phyloP scores from a whole-genome alignment of 192 early-diverging fungal genomes.

The Podila minutissima region DNA sequence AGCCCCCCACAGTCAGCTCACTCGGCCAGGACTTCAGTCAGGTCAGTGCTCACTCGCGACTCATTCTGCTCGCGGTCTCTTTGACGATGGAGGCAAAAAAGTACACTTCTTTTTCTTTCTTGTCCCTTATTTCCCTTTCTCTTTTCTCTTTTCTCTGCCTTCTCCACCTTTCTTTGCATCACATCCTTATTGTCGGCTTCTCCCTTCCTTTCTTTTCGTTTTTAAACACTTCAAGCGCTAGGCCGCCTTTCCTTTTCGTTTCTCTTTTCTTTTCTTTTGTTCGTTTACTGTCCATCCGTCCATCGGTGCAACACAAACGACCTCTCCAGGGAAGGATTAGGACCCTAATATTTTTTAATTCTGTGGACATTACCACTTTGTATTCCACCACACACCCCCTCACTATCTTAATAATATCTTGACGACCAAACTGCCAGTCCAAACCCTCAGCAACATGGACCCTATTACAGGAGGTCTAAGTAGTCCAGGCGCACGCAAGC shows the following conservation, averaged over 20 bases:
- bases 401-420: too few relatives aligned
- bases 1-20: too few relatives aligned
- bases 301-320: neutral
- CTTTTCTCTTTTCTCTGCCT: neutral
- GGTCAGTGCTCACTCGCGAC: too few relatives aligned
- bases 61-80: too few relatives aligned
- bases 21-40: too few relatives aligned
- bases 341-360: neutral
- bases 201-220: constrained; percentile 1
- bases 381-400: neutral
- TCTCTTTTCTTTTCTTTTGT: neutral
- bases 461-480: neutral
- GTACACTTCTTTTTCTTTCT: neutral
- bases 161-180: neutral
- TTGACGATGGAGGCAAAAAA: too few relatives aligned
- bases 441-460: neutral
- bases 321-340: neutral
- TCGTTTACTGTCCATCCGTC: neutral
- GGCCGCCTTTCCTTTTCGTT: neutral
- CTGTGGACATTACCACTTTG: neutral
- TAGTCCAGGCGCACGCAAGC: neutral
- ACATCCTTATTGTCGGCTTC: neutral
- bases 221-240: constrained; percentile 1
- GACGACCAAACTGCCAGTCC: neutral
- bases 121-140: neutral